Percentiles rank a stretch among this genome's conserved stretches.
These are phyloP conservation scores for Alternaria infectoria DNA, from an alignment of 2,329 filamentous ascomycete species.

Conservation along the genomic window DNA sequence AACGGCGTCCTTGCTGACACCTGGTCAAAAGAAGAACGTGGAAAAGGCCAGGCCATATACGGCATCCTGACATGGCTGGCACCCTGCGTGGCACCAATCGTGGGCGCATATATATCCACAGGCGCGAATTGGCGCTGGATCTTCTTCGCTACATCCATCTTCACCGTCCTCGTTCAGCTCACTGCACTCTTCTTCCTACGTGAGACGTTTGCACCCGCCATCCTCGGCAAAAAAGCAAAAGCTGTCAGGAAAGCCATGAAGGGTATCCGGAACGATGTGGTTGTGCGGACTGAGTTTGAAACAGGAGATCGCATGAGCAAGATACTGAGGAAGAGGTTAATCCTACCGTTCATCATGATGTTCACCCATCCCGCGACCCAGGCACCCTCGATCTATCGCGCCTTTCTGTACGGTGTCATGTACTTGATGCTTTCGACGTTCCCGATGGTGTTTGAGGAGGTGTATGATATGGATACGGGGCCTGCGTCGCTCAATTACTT, in stretches of 20 bases:
- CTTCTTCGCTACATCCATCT: conserved; percentile 71
- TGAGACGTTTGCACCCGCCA: conserved; percentile 56
- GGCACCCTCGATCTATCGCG: conserved; percentile 60
- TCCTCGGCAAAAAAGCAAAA: conserved; percentile 55
- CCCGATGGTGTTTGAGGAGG: conserved; percentile 60
- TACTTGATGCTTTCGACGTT: conserved; percentile 70
- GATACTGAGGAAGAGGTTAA: conserved; percentile 33
- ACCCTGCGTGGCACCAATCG: conserved; percentile 61
- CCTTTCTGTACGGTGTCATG: conserved; percentile 65
- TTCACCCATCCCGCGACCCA: conserved; percentile 67
- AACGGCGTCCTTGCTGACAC: conserved; percentile 57
- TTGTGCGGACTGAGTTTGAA: conserved; percentile 50
- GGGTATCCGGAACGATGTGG: conserved; percentile 14
- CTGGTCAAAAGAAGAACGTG: conserved; percentile 66
- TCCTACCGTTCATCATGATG: conserved; percentile 58
- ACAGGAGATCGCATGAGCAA: conserved; percentile 33
- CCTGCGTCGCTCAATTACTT: conserved; percentile 69
- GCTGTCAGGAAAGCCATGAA: conserved; percentile 54
- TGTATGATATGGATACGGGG: conserved; percentile 63
- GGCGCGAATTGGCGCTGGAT: conserved; percentile 69
- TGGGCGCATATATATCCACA: conserved; percentile 34
- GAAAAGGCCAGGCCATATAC: conserved; percentile 67
- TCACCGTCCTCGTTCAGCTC: conserved; percentile 64
- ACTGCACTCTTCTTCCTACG: conserved; percentile 64
- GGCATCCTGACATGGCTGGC: conserved; percentile 68